Base-by-base conservation (phyloP, 2,329 filamentous ascomycete genomes). In the Cladobotryum mycophilum region DNA sequence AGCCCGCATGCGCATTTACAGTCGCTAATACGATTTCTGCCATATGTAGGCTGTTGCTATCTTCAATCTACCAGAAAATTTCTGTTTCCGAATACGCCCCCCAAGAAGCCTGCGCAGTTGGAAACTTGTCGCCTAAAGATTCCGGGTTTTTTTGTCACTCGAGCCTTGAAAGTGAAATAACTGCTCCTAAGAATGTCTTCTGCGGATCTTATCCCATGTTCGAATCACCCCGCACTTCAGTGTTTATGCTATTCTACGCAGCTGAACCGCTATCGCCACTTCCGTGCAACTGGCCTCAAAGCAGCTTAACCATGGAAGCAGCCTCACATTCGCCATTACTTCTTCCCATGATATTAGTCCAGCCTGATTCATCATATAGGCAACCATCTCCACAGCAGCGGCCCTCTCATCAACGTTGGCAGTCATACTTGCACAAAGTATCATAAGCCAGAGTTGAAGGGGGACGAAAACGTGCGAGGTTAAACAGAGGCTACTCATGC, bases 251-350 rank as follows among this genome's bases (percentile, higher is more conserved):
- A 5, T 35, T n/a, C 36, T 18, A 30, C 36, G 11, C 4, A 50
- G 25, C 9, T 50, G 36, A 14, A 46, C 18, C 20, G 41, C 36
- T 13, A 18, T 17, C 4, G 48, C 37, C 18, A 50, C 15, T 3
- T 34, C 8, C 14, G 43, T 15, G 25, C 17, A 37, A 37, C 20
- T 9, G 0, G 30, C 11, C 12, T 45, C 43, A 11, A 50, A 46
- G 5, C 43, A 42, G 14, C 25, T 22, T 50, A 50, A 41, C 48
- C 42, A 41, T 18, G 48, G 48, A 41, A 50, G 42, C 14, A 45
- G 42, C 9, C 33, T 41, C 18, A 50, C 43, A 14, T 36, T 25
- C 17, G 9, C 14, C 43, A 41, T 41, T 12, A 45, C 25, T 11
- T 50, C 36, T 35, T 36, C 37, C 48, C 48, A 50, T 2, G 8